These are phyloP conservation scores for Neonectria neomacrospora DNA, from an alignment of 2,329 filamentous ascomycete species.

Conservation along the genomic window DNA sequence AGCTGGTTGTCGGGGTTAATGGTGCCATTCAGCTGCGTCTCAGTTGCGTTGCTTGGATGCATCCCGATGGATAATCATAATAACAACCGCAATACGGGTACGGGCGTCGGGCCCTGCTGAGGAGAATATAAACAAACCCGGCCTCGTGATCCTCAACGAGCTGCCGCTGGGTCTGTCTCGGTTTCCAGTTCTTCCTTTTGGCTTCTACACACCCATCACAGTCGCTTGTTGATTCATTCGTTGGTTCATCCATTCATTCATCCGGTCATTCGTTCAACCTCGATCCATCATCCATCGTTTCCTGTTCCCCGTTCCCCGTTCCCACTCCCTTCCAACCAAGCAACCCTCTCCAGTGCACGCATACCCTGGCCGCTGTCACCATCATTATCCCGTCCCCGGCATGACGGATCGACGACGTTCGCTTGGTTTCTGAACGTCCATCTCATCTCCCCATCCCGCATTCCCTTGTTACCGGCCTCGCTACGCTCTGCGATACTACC, in stretches of 20 bases:
- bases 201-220: slow-evolving; percentile 8
- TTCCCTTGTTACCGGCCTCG: slow-evolving; percentile 8
- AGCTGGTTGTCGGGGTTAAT: slow-evolving; percentile 40
- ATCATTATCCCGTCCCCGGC: slow-evolving; percentile 13
- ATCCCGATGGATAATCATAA: slow-evolving; percentile 22
- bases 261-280: slow-evolving; percentile 3
- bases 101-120: slow-evolving; percentile 25
- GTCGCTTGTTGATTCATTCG: slow-evolving; percentile 3
- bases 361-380: neutral
- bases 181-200: slow-evolving; percentile 18
- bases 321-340: neutral
- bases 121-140: slow-evolving; percentile 28
- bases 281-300: neutral
- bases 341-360: neutral
- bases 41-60: slow-evolving; percentile 31
- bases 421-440: slow-evolving; percentile 35
- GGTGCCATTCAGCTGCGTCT: slow-evolving; percentile 39
- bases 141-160: slow-evolving; percentile 25
- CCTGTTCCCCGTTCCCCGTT: too few species aligned
- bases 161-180: slow-evolving; percentile 18
- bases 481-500: slow-evolving; percentile 3
- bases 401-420: slow-evolving; percentile 30
- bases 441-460: slow-evolving; percentile 23
- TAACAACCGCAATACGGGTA: slow-evolving; percentile 19
- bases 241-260: neutral